These are phyloP conservation scores for Rhododendron ferrugineum DNA, from an alignment of 148 eudicot species.

Conservation along the genomic window DNA sequence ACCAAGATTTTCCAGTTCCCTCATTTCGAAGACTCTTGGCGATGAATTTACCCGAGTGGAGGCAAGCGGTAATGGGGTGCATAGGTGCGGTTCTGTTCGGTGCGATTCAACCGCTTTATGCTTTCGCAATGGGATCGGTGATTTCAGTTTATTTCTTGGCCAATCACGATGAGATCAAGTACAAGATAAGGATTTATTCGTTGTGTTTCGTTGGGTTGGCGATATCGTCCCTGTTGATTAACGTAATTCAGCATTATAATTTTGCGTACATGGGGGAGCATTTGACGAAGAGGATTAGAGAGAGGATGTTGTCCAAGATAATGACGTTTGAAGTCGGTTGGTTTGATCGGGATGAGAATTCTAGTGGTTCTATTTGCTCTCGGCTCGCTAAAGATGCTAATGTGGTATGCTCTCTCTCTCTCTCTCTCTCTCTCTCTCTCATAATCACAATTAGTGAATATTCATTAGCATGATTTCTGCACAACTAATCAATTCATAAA, in stretches of 20 bases:
- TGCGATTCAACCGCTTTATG: background rate
- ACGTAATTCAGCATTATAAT: background rate
- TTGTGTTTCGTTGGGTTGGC: background rate
- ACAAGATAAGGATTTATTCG: background rate
- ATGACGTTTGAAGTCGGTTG: background rate
- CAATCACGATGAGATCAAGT: background rate
- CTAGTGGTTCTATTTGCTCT: background rate
- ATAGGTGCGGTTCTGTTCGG: background rate
- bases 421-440: background rate
- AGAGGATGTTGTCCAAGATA: background rate
- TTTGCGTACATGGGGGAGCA: background rate
- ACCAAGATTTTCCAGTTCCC: background rate
- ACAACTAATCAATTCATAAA: too few species aligned
- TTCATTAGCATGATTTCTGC: background rate
- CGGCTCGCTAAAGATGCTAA: background rate
- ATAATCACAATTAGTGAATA: too few species aligned
- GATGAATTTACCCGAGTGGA: background rate
- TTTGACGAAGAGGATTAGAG: background rate
- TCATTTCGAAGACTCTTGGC: background rate
- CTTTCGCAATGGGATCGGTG: background rate
- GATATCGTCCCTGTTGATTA: background rate
- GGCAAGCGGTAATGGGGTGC: background rate
- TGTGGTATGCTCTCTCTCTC: conserved; percentile 1
- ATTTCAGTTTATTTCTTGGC: background rate
- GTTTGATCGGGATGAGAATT: conserved; percentile 4